Evolutionary conservation across 169 alveolate genomes (phyloP).

Genomic region (Theileria luwenshuni): DNA sequence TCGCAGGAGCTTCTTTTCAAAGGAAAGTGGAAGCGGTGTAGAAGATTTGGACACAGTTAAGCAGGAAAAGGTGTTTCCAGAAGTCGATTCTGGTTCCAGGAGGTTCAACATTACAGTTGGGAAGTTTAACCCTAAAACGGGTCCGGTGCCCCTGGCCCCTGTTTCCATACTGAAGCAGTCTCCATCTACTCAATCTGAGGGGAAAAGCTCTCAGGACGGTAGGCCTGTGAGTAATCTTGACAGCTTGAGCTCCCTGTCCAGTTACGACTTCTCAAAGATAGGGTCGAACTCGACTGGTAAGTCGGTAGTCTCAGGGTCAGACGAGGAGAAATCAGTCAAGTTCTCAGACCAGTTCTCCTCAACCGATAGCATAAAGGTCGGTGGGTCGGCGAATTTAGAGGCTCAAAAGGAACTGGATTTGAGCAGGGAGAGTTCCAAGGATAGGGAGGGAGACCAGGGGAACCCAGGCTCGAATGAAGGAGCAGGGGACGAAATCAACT

Average conservation of each 20-base stretch:
- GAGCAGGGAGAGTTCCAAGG: background rate
- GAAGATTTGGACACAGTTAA: background rate
- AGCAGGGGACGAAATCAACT: background rate
- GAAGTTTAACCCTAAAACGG: slow-evolving; percentile 12
- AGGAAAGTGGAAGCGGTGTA: background rate
- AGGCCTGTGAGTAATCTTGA: slow-evolving; percentile 21
- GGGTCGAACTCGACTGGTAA: slow-evolving; percentile 17
- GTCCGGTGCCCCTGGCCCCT: background rate
- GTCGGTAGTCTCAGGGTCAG: background rate
- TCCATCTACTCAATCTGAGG: background rate
- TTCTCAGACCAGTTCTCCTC: slow-evolving; percentile 2
- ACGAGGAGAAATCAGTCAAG: slow-evolving; percentile 4
- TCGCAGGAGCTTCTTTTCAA: background rate
- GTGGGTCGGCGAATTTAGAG: background rate
- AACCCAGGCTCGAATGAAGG: background rate
- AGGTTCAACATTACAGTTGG: slow-evolving; percentile 11
- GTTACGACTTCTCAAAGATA: slow-evolving; percentile 24
- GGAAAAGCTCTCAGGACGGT: too few species aligned
- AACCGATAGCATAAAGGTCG: background rate
- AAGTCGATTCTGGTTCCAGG: background rate
- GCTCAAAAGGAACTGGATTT: background rate
- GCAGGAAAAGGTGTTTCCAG: background rate
- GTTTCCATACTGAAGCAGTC: background rate
- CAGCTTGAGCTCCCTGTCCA: slow-evolving; percentile 13
- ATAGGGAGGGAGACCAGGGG: background rate